A percentile compares a stretch with the other conserved stretches of the same genome.
phyloP scores from a whole-genome alignment of 331 rosid genomes.

The Malus hybrid region DNA sequence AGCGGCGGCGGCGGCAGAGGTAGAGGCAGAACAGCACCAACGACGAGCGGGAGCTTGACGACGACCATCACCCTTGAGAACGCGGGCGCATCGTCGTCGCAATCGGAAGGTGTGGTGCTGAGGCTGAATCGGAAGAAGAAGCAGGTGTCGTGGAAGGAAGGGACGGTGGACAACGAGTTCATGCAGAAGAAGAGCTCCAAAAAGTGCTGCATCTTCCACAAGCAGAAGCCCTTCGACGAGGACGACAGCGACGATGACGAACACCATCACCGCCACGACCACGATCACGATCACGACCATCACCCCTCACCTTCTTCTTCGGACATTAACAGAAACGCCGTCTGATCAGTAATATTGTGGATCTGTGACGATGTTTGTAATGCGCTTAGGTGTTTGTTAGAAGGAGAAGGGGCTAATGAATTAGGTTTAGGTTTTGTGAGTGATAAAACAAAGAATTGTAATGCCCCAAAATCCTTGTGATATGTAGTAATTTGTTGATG shows the following conservation, averaged over 20 bases:
- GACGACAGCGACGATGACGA: conserved; percentile 72
- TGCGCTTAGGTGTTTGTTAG: too few species aligned
- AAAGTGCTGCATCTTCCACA: conserved; percentile 92
- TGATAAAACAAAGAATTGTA: too few species aligned
- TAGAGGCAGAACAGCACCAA: background rate
- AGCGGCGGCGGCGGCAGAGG: background rate
- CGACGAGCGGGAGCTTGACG: conserved; percentile 14
- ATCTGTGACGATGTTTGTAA: too few species aligned
- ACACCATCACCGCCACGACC: background rate
- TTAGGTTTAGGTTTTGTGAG: too few species aligned
- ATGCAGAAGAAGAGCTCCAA: conserved; percentile 96
- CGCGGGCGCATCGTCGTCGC: conserved; percentile 16
- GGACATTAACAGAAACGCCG: background rate
- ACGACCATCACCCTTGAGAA: conserved; percentile 52
- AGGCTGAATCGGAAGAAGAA: conserved; percentile 65
- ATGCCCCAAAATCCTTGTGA: too few species aligned
- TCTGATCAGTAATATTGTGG: background rate
- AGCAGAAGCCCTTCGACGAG: conserved; percentile 83
- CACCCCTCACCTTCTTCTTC: background rate
- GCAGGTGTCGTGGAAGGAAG: conserved; percentile 85
- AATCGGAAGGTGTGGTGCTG: conserved; percentile 50
- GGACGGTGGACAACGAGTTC: conserved; percentile 89
- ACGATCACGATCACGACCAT: background rate
- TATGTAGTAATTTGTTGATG: too few species aligned
- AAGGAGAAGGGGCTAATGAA: too few species aligned